These are phyloP conservation scores for Prunus fruticosa DNA, from an alignment of 306 rosid species.

Conservation along the genomic window DNA sequence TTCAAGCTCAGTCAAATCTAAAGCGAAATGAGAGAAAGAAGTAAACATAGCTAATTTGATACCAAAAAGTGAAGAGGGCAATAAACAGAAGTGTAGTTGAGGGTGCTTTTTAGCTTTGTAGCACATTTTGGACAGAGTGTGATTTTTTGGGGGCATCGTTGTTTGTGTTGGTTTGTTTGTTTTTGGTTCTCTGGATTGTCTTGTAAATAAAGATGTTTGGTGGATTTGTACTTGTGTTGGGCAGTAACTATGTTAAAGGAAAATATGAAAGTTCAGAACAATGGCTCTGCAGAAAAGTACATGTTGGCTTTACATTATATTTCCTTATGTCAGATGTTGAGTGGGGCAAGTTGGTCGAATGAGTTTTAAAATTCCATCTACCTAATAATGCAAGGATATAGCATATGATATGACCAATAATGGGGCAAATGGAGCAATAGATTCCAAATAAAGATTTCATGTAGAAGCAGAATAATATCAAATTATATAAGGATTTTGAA, in stretches of 20 bases:
- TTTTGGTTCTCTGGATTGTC: conserved; percentile 32
- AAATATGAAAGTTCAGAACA: background rate
- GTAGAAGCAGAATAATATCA: background rate
- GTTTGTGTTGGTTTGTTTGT: conserved; percentile 31
- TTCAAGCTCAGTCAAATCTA: background rate
- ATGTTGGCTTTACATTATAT: background rate
- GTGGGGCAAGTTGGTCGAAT: background rate
- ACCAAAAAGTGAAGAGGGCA: conserved; percentile 7
- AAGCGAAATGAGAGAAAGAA: background rate
- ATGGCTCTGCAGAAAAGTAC: background rate
- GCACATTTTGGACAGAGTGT: conserved; percentile 27
- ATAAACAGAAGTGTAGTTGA: background rate
- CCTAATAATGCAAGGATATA: background rate
- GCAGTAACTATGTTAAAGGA: background rate
- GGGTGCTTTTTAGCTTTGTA: conserved; percentile 18
- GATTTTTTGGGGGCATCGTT: conserved; percentile 28
- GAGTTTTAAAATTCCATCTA: background rate
- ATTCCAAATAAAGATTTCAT: background rate
- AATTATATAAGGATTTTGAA: background rate
- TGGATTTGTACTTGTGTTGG: conserved; percentile 1
- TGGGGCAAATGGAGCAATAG: background rate
- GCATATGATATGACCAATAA: background rate
- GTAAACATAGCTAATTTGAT: too few species aligned
- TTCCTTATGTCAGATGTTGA: background rate
- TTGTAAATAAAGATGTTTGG: conserved; percentile 44